A percentile compares a stretch with the other conserved stretches of the same genome.
phyloP scores from a whole-genome alignment of 176 grass and related monocot genomes.

The Hsuehochloa calcarea region DNA sequence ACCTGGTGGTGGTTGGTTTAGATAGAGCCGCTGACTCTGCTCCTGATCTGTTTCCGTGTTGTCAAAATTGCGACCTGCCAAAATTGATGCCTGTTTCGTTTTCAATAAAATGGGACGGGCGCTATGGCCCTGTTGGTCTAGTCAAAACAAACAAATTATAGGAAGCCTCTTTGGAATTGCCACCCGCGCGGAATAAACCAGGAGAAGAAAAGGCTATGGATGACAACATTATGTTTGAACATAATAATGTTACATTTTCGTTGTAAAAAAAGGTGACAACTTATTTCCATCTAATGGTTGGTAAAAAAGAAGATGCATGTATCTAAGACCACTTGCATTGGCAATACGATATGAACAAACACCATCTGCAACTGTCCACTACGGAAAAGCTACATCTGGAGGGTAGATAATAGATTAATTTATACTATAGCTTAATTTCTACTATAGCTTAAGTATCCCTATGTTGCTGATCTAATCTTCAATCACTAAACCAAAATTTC shows the following conservation, averaged over 20 bases:
- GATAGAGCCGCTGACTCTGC: not conserved
- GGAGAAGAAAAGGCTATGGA: not conserved
- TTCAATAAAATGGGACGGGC: not conserved
- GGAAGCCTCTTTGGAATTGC: not conserved
- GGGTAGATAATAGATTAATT: not conserved
- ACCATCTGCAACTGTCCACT: not conserved
- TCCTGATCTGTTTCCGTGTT: not conserved
- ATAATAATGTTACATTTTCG: not conserved
- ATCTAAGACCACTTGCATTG: conserved; percentile 5
- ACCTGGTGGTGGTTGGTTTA: not conserved
- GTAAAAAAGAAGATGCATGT: not conserved
- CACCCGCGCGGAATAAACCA: not conserved
- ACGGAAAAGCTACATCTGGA: not conserved
- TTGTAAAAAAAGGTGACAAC: too few relatives aligned
- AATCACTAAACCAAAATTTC: not conserved
- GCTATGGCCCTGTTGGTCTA: not conserved
- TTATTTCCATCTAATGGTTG: not conserved
- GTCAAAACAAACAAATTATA: not conserved
- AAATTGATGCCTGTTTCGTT: not conserved
- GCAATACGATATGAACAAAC: conserved; percentile 5
- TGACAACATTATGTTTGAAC: not conserved
- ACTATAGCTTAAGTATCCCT: not conserved
- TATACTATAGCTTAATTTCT: not conserved
- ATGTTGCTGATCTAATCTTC: not conserved
- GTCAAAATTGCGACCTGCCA: not conserved